These are phyloP conservation scores for Calophaca sinica DNA, from an alignment of 306 rosid genomes.

Conservation along the genomic window DNA sequence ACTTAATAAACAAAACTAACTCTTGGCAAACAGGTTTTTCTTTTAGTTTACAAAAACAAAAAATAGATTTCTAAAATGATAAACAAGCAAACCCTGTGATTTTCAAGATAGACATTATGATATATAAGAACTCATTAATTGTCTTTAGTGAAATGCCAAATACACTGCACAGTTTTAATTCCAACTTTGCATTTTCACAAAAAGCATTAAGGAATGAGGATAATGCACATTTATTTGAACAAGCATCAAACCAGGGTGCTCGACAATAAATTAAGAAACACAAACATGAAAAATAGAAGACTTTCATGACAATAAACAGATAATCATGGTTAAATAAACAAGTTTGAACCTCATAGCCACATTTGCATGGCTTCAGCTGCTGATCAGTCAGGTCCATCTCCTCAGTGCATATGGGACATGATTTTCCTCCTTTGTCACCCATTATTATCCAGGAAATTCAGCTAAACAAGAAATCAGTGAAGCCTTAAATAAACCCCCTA, in stretches of 20 bases:
- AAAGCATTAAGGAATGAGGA: slow-evolving; percentile 10
- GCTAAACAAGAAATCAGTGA: slow-evolving; percentile 26
- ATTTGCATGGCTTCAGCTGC: slow-evolving; percentile 67
- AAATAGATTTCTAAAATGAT: neutral
- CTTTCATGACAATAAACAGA: neutral
- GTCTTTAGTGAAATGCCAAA: slow-evolving; percentile 10
- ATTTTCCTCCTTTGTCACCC: slow-evolving; percentile 56
- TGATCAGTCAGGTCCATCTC: slow-evolving; percentile 69
- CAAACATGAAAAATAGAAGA: neutral
- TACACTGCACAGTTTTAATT: slow-evolving; percentile 7
- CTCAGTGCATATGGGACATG: slow-evolving; percentile 67
- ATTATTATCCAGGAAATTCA: slow-evolving; percentile 50
- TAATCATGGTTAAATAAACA: neutral
- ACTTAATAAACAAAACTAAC: neutral
- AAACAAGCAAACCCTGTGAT: neutral
- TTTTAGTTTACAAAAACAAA: neutral
- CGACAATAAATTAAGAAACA: slow-evolving; percentile 20
- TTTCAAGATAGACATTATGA: neutral
- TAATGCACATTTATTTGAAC: slow-evolving; percentile 17
- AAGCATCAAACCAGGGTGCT: slow-evolving; percentile 21
- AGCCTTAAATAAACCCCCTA: slow-evolving; percentile 3
- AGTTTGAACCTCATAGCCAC: slow-evolving; percentile 63
- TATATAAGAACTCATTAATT: neutral
- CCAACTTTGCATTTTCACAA: slow-evolving; percentile 29
- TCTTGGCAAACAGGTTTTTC: neutral